Evolutionary conservation across 208 protist species (phyloP).

Genomic region (Porcisia hertigi): DNA sequence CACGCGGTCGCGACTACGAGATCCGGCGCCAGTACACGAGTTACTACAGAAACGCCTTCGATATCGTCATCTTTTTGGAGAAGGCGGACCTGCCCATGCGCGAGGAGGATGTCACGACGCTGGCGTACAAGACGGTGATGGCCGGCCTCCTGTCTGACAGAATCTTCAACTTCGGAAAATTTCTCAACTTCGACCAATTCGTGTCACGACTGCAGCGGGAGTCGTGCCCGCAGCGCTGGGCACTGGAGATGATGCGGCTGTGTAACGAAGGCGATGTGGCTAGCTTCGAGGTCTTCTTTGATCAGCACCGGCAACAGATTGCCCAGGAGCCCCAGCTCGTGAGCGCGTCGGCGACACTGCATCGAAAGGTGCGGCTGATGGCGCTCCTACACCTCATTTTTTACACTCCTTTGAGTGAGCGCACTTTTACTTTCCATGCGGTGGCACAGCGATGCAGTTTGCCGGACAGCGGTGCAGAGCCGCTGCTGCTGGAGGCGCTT

Average conservation of each 20-base stretch:
- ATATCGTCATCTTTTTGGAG: conserved; percentile 72
- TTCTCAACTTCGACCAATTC: conserved; percentile 74
- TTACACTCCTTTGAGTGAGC: conserved; percentile 90
- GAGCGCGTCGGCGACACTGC: conserved; percentile 25
- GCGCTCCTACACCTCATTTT: conserved; percentile 96
- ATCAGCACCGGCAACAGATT: conserved; percentile 43
- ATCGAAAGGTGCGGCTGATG: conserved; percentile 91
- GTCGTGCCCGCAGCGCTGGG: conserved; percentile 49
- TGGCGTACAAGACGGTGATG: conserved; percentile 78
- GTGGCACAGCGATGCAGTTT: conserved; percentile 77
- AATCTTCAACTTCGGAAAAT: conserved; percentile 88
- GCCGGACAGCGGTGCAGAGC: conserved; percentile 83
- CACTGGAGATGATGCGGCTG: conserved; percentile 71
- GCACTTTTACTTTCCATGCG: conserved; percentile 79
- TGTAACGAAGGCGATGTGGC: conserved; percentile 84
- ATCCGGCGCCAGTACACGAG: conserved; percentile 75
- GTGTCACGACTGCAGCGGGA: conserved; percentile 36
- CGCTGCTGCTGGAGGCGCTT: conserved; percentile 93
- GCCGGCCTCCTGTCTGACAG: conserved; percentile 82
- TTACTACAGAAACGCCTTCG: conserved; percentile 88
- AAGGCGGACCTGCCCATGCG: conserved; percentile 77
- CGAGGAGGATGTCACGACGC: conserved; percentile 49
- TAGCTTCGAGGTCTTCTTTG: conserved; percentile 66
- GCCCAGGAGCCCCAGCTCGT: conserved; percentile 36
- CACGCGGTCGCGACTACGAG: conserved; percentile 87